Evolutionary conservation across 345 rosid genomes (phyloP), one percentile per base, ranked within the genome.

Genomic region (Noccaea caerulescens): DNA sequence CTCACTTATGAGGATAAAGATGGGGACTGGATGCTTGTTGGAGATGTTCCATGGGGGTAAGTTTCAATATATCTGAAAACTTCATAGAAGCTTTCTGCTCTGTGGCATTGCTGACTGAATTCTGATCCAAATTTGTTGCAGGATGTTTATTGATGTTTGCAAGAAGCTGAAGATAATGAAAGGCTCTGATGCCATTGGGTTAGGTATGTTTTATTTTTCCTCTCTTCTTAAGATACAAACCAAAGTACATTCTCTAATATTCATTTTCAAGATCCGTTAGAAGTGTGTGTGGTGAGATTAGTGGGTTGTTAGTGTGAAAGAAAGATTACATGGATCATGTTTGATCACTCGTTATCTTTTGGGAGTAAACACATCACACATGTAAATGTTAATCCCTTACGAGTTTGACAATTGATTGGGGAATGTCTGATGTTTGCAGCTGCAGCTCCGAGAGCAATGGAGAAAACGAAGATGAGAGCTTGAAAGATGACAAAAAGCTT

Each of bases 1-100:
- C 90, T 90, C 36, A 90, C 98, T 0, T 93, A 90, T n/a, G 93
- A 92, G 76, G 98, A 92, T 73, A 92, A 90, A 72, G 98, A 92
- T 72, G 84, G 93, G 1, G 98, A 92, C 66, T 93, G 93, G 97
- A 90, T 90, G 97, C 97, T 93, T 33, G 97, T 93, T 7, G 98
- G 98, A 14, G 97, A 93, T 82, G 97, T 93, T 8, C 97, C 98
- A 32, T 92, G 98, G 98, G 90, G 81, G 98, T 92, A 84, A 85
- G 97, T 61, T 72, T 71, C 32, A 18, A 10, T 60, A 4, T 37
- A 20, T 64, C 63, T 30, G 1, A 20, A 3, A 32, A n/a, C 37
- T 41, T 20, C 23, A 1, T 20, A 20, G 23, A 20, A 20, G 23
- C 23, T 20, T 20, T 20, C 23, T 20, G 23, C 23, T 20, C 23